phyloP scores from a whole-genome alignment of 1,139 yeast genomes.

The Pichia sp. region DNA sequence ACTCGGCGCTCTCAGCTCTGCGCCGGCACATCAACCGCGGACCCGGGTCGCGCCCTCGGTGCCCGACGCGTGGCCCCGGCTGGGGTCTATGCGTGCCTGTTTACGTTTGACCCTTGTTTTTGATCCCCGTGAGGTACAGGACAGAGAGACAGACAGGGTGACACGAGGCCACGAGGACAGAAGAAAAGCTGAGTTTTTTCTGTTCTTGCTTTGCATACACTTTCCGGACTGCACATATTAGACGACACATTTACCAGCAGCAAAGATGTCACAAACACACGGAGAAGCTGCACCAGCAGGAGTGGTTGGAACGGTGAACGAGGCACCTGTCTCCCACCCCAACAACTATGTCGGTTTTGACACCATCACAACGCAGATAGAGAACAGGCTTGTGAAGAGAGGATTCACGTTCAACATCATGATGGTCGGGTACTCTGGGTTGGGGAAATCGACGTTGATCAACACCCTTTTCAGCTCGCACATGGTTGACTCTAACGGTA shows the following conservation, averaged over 20 bases:
- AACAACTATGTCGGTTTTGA: slow-evolving; percentile 85
- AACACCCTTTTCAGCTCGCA: slow-evolving; percentile 87
- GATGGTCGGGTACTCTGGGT: slow-evolving; percentile 93
- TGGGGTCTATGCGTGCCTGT: background rate
- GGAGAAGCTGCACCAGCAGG: slow-evolving; percentile 1
- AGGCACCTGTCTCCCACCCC: slow-evolving; percentile 34
- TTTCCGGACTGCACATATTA: too few relatives aligned
- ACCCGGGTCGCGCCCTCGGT: slow-evolving; percentile 1
- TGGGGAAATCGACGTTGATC: slow-evolving; percentile 88
- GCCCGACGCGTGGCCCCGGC: slow-evolving; percentile 1
- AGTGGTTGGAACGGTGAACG: background rate
- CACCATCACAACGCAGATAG: slow-evolving; percentile 92
- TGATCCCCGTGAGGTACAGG: background rate
- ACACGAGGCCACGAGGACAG: too few relatives aligned
- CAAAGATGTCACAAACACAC: slow-evolving; percentile 1
- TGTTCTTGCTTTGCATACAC: too few relatives aligned
- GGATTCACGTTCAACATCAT: slow-evolving; percentile 93
- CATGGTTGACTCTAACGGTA: slow-evolving; percentile 69
- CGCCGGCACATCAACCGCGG: background rate
- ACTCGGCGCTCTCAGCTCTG: background rate
- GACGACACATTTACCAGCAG: too few relatives aligned
- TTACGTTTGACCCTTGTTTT: background rate
- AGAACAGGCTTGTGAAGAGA: slow-evolving; percentile 81
- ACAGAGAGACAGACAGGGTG: background rate
- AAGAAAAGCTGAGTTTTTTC: too few relatives aligned